A percentile compares a stretch with the other conserved stretches of the same genome.
Evolutionary conservation across 306 rosid genomes (phyloP).

Genomic region (Fagus crenata): DNA sequence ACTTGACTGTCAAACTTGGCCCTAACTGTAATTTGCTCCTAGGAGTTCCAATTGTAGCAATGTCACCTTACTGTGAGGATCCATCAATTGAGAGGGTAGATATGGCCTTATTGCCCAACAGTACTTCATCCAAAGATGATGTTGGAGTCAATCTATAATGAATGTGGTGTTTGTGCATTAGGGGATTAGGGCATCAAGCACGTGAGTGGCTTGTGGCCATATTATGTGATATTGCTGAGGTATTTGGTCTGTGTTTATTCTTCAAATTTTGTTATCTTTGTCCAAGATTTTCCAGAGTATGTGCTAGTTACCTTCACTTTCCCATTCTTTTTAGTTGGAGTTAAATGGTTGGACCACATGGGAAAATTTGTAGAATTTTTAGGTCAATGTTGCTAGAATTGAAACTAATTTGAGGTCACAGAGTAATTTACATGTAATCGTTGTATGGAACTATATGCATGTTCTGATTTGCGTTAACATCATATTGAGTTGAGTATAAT

Average conservation of each 20-base stretch:
- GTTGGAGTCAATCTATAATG: neutral
- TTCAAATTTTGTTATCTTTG: neutral
- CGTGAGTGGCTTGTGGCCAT: neutral
- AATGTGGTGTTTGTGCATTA: neutral
- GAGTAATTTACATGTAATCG: neutral
- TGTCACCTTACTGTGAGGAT: neutral
- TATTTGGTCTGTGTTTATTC: neutral
- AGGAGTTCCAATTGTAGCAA: neutral
- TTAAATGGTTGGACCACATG: neutral
- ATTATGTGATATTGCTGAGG: neutral
- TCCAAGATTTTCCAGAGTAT: neutral
- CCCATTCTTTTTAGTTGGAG: slow-evolving; percentile 1
- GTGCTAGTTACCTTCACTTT: slow-evolving; percentile 18
- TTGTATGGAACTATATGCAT: neutral
- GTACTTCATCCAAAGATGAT: neutral
- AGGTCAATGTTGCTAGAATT: neutral
- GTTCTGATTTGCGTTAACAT: neutral
- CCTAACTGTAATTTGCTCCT: neutral
- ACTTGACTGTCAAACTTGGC: neutral
- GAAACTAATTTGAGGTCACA: neutral
- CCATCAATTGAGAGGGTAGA: neutral
- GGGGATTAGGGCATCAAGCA: neutral
- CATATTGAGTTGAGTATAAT: neutral
- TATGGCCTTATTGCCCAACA: neutral
- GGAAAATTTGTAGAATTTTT: neutral